These are phyloP conservation scores for Phyllosticta citriasiana DNA, from an alignment of 2,329 filamentous ascomycete species.

Conservation along the genomic window DNA sequence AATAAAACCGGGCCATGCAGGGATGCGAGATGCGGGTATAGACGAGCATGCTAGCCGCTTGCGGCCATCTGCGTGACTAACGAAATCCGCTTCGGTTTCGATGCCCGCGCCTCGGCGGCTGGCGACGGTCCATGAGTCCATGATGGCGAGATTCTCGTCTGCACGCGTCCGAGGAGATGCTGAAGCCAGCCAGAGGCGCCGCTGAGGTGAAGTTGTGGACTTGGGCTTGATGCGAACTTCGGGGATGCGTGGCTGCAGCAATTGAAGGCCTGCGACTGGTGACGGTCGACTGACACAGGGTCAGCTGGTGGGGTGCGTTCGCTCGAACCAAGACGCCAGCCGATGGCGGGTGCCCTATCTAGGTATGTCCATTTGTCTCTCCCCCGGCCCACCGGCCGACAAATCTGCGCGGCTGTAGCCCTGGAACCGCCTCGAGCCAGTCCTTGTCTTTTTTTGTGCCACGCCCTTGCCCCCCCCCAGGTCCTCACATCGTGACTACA, in stretches of 20 bases:
- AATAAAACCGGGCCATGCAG: neutral
- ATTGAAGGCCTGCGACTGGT: neutral
- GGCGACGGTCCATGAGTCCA: neutral
- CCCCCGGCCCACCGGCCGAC: too few relatives aligned
- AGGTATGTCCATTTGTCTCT: too few relatives aligned
- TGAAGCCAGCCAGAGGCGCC: neutral
- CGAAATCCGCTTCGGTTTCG: neutral
- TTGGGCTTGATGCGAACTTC: neutral
- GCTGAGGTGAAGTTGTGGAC: too few relatives aligned
- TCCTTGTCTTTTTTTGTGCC: slow-evolving; percentile 2
- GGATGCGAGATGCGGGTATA: neutral
- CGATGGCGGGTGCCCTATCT: too few relatives aligned
- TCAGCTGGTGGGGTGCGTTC: neutral
- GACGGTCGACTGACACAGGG: neutral
- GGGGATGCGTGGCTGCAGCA: neutral
- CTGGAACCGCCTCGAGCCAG: neutral
- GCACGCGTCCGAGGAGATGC: neutral
- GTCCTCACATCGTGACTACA: neutral
- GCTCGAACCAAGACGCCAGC: too few relatives aligned
- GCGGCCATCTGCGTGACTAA: neutral
- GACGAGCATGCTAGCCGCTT: neutral
- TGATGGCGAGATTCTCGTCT: too few relatives aligned
- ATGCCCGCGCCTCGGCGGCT: neutral
- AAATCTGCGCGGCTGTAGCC: neutral
- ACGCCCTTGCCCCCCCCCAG: neutral